Base-by-base conservation (phyloP, 2,329 filamentous ascomycete species). In the Cytospora piceicola region DNA sequence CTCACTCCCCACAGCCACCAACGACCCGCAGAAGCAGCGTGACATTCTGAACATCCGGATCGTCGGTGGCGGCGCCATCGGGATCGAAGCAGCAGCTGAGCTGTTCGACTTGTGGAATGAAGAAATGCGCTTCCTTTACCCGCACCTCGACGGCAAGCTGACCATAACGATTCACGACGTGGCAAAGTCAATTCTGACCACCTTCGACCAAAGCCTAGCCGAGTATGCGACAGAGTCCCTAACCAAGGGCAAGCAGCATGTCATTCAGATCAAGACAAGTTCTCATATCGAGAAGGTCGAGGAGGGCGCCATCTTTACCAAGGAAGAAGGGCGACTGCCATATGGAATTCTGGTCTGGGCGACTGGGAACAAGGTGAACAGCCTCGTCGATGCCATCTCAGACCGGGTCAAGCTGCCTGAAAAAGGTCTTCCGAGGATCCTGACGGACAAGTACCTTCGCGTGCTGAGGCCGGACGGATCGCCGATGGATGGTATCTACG, bases 91-190 rank as follows among this genome's bases (percentile, higher is more conserved):
- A 2, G 77, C 79, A 0, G 79, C 79, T 7, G 80, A 81, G 67
- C 70, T 81, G 1, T 77, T 74, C 67, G 80, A 81, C 64, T 72
- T 81, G 2, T 77, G 75, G 69, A 69, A 77, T 11, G 69, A 77
- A 7, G 76, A 77, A n/a, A 72, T 80, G 67, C 69, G 71, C 15
- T 71, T 74, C 32, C 67, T 81, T 7, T 81, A 80, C 63, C 77
- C 79, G 1, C 73, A 77, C 30, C 70, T 81, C 1, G 76, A 77
- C 22, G 75, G 74, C 2, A 76, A 78, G 52, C 56, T 81, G 11
- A 72, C 68, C 4, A 77, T 82, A 34, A 75, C 75, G n/a, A 77
- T 82, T 49, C 78, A 81, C 63, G 80, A 81, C 67, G 77, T 81
- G 1, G 79, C 79, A 6, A 73, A 77, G 6, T 69, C 74, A 14